Base-by-base conservation (phyloP, 441 rosid species). In the Breynia disticha region DNA sequence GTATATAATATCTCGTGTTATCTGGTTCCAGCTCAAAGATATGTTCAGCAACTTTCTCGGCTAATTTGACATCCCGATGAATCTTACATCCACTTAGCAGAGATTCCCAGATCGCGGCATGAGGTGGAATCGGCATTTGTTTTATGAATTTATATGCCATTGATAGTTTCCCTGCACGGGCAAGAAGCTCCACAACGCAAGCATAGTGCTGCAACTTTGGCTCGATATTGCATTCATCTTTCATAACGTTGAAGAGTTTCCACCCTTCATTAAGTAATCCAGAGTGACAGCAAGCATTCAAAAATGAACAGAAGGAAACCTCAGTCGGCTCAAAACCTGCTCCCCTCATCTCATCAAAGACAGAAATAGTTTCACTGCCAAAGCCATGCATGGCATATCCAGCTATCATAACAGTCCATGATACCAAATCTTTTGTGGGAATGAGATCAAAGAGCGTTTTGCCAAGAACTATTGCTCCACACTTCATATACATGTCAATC, bases 301-400 rank as follows among this genome's bases (percentile, higher is more conserved):
- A 56, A 12, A 86, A 42, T 28, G 95, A 79, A 44, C 76, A 60
- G 52, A 80, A 86, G 15, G 90, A 80, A 51, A 86, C 75, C 65
- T 68, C 77, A 61, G 82, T 82, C 28, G 86, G 80, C 60, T 58
- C 64, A 35, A 72, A 67, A 55, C 76, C 80, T 3, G 71, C 65
- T 46, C 48, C 42, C 55, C 79, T 76, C 86, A 64, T 80, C 50
- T 74, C 67, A 18, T 69, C 62, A 65, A 83, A 86, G 45, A 76
- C 59, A 38, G 67, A 24, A 5, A 83, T 77, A 11, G 95, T 84
- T 72, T 82, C 80, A 21, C 61, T 67, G 0, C 87, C 87, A 63
- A 72, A 71, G 21, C 95, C 90, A 52, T 82, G 87, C 95, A 86
- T 86, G 16, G 87, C 95, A 70, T 86, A 86, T 48, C 90, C 95